Base-by-base conservation (phyloP, 352 stramenopile genomes). In the Globisporangium sylvaticum region DNA sequence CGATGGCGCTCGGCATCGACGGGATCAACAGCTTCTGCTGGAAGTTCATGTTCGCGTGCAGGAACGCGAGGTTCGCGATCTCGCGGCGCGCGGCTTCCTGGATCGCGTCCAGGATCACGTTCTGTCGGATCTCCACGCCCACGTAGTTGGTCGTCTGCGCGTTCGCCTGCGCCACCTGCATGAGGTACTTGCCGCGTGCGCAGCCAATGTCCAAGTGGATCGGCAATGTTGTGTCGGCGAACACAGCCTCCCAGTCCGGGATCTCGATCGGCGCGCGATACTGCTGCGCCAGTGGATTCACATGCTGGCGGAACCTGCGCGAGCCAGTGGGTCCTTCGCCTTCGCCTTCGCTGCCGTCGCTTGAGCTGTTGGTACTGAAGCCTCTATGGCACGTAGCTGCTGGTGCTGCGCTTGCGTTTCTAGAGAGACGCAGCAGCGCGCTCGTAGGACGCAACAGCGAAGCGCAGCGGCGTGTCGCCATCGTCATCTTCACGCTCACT, bases 11-110 rank as follows among this genome's bases (percentile, higher is more conserved):
- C 6, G 85, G 81, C 39, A 96, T 61, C 27, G 83, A 88, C 34
- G 76, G 72, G 57, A 96, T 57, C 65, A 96, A 62, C 50, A 71
- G 71, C 3, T 58, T 34, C 67, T 91, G 80, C 55, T 96, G 88
- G 53, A 91, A 68, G 69, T 95, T 96, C 80, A 96, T 94, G 72
- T 94, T 96, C 46, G 81, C 88, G 61, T 95, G 87, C 12, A 96
- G 42, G 39, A 95, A 84, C 12, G 79, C 76, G 37, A 93, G 70
- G 69, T 96, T 96, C 20, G 63, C 34, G n/a, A 94, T 72, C 4
- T 69, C 67, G 24, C 77, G 78, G 6, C 64, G 72, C 57, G 73
- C 32, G 0, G 77, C 74, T 58, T 93, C 84, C 14, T 69, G 60
- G 3, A 71, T 72, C 4, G 87, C 87, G 56, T 92, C 82, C 42